Evolutionary conservation across 1,284 basidiomycete species (phyloP), one percentile per base, ranked within the genome.

Genomic region (Sporisorium reilianum): DNA sequence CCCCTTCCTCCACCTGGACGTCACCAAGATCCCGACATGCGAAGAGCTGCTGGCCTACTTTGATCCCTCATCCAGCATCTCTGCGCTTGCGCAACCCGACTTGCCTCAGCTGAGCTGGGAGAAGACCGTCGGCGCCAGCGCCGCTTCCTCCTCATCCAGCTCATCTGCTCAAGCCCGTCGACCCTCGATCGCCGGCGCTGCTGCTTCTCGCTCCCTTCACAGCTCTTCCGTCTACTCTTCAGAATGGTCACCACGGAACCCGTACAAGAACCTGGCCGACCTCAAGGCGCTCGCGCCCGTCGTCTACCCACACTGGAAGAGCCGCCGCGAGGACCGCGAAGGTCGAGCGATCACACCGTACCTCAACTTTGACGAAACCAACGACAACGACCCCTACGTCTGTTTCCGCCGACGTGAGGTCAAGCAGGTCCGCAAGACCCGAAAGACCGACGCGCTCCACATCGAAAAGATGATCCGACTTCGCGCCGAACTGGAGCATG

Each of bases 371-470:
- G 95, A 99, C 85, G 96, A 98, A 86, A 89, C 92, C 38, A 96
- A 97, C 85, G 90, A 92, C 55, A 95, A 94, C 66, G 95, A 98
- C 82, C 97, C 97, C 0, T 99, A 98, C 77, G 94, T 98, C 54
- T 99, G 97, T 86, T 99, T 99, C 89, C 91, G 97, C 42, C 89
- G 96, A 58, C 91, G 95, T 64, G 96, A 99, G 83, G 92, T 93
- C 85, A 98, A 98, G 84, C 91, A 93, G 14, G 90, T 94, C 25
- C 91, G 96, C 65, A 98, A 99, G 87, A 99, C 96, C 0, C 91
- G 95, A 25, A 84, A 84, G 72, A 82, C 82, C 10, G 82, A 84
- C 65, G 78, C 72, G 3, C 76, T 81, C 11, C 81, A 84, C 56
- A 74, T 84, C 56, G 81, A 84, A 52, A 83, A 81, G 66, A 78